Evolutionary conservation across 2,329 filamentous ascomycete species (phyloP), one percentile per base, ranked within the genome.

Genomic region (Botrytis byssoidea): DNA sequence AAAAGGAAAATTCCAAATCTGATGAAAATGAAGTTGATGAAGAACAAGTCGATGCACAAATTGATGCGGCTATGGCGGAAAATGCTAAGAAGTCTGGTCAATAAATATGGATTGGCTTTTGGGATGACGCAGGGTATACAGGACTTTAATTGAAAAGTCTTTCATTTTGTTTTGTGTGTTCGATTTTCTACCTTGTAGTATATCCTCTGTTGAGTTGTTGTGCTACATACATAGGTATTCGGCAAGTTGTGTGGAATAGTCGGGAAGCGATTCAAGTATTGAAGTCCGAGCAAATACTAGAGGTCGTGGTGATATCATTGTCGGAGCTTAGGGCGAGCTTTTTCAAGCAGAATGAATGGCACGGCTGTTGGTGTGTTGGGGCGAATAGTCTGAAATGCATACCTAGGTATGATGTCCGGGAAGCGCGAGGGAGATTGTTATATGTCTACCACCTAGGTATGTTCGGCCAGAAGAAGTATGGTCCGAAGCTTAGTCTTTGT

Each of bases 21-120:
- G 67, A 73, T 10, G 74, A 57, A 32, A 68, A 75, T 55, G 75
- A 76, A 40, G 35, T 68, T 22, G 74, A 77, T 35, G 78, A 79
- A 60, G 72, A 75, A 64, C 73, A 78, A 64, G 79, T 80, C 9
- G 78, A 80, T 75, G 79, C 77, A 57, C 79, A 81, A 65, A 78
- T 81, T 70, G 75, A 80, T 29, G 79, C 77, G 51, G 74, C 79
- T 60, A 80, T 81, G 77, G 79, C 75, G 22, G 79, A 80, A 71
- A 80, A 80, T 63, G 78, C 79, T 1, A 80, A 79, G 69, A 75
- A 74, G 61, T 81, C 80, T 51, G 80, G 79, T 29, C 78, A 78
- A 60, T 80, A 76, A 61, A 74, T 61, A 18, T 59, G 51, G 40
- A 29, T 32, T 61, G 51, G 18, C 22, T 35, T 73, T 61, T 35